These are phyloP conservation scores for Hypoxylon sp. DNA, from an alignment of 2,329 filamentous ascomycete species.

Conservation along the genomic window DNA sequence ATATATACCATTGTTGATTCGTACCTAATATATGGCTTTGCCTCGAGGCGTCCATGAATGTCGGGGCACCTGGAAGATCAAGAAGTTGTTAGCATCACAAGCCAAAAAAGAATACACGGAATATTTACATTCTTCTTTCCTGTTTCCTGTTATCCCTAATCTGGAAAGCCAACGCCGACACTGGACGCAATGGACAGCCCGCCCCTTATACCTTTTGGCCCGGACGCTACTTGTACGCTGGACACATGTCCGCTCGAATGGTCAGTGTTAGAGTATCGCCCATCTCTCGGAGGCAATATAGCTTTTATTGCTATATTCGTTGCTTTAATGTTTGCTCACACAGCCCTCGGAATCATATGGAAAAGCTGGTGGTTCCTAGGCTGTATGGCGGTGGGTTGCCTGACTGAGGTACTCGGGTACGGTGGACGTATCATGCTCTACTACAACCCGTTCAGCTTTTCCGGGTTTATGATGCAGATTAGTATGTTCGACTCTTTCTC, in stretches of 20 bases:
- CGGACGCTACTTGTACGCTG: conserved; percentile 64
- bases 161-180: background rate
- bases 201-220: conserved; percentile 56
- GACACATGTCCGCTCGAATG: conserved; percentile 60
- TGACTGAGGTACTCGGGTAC: conserved; percentile 73
- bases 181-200: conserved; percentile 6
- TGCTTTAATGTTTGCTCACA: conserved; percentile 62
- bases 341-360: conserved; percentile 61
- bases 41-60: background rate
- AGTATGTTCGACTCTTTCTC: conserved; percentile 54
- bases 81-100: background rate
- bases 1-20: background rate
- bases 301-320: conserved; percentile 60
- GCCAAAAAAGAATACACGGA: background rate
- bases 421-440: conserved; percentile 69
- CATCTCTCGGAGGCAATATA: conserved; percentile 58
- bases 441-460: conserved; percentile 69
- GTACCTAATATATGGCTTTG: background rate
- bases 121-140: background rate
- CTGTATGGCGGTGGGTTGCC: conserved; percentile 68
- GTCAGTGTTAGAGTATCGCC: conserved; percentile 63
- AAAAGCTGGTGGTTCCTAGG: conserved; percentile 63
- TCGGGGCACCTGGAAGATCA: background rate
- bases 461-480: conserved; percentile 76
- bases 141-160: background rate